Evolutionary conservation across 2,329 filamentous ascomycete genomes (phyloP).

Genomic region (Chaetomium olivaceum): DNA sequence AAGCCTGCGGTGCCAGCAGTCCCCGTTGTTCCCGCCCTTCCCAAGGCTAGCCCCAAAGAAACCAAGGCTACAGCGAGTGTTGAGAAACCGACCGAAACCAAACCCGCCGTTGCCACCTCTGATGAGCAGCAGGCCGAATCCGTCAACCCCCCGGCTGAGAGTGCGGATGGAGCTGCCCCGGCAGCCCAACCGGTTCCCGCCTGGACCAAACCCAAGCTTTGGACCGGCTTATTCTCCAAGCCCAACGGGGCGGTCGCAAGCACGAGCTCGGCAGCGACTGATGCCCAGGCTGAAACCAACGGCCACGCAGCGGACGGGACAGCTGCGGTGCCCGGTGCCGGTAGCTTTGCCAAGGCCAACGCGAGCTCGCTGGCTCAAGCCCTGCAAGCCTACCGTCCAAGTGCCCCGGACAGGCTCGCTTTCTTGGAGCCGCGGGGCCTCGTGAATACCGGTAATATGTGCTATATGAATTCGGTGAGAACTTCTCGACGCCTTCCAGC

Average conservation of each 20-base stretch:
- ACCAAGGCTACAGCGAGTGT: slow-evolving; percentile 30
- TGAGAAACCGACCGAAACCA: slow-evolving; percentile 32
- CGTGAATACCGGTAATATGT: slow-evolving; percentile 98
- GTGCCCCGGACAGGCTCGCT: slow-evolving; percentile 64
- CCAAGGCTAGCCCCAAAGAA: slow-evolving; percentile 43
- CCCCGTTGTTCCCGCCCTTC: slow-evolving; percentile 50
- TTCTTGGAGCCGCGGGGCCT: slow-evolving; percentile 92
- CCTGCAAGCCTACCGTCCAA: slow-evolving; percentile 70
- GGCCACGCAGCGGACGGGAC: slow-evolving; percentile 31
- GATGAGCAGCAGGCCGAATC: slow-evolving; percentile 14
- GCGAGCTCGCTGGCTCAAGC: slow-evolving; percentile 71
- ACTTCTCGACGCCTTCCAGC: slow-evolving; percentile 22
- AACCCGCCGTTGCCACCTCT: slow-evolving; percentile 27
- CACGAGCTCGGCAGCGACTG: slow-evolving; percentile 30
- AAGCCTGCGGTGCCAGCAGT: slow-evolving; percentile 43
- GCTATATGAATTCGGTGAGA: slow-evolving; percentile 99
- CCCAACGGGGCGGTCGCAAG: slow-evolving; percentile 31
- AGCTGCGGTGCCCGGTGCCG: slow-evolving; percentile 33
- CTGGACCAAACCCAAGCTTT: slow-evolving; percentile 43
- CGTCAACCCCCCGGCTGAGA: slow-evolving; percentile 7
- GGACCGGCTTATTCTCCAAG: slow-evolving; percentile 43
- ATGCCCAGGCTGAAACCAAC: slow-evolving; percentile 30
- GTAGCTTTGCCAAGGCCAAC: slow-evolving; percentile 48
- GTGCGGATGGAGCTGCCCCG: slow-evolving; percentile 24
- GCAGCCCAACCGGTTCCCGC: slow-evolving; percentile 34